phyloP scores from a whole-genome alignment of 306 rosid species.

The Phaseolus lunatus region DNA sequence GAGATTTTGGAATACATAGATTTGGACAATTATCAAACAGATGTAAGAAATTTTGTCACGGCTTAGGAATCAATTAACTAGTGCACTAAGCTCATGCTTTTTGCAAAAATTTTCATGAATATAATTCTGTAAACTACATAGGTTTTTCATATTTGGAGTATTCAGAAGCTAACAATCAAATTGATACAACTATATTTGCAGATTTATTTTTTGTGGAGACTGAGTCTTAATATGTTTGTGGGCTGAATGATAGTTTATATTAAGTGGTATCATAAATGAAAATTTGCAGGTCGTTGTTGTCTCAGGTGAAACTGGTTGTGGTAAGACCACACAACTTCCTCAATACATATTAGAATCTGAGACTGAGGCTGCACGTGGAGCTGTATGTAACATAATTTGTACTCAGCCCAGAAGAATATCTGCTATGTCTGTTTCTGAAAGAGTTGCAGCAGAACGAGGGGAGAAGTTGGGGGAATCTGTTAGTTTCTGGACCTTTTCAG shows the following conservation, averaged over 20 bases:
- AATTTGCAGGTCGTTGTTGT: slow-evolving; percentile 74
- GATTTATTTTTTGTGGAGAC: slow-evolving; percentile 36
- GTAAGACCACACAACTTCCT: slow-evolving; percentile 98
- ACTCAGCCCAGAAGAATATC: slow-evolving; percentile 99
- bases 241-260: slow-evolving; percentile 40
- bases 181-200: slow-evolving; percentile 23
- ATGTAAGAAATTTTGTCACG: slow-evolving; percentile 16
- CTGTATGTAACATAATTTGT: slow-evolving; percentile 83
- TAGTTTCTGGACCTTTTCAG: slow-evolving; percentile 55
- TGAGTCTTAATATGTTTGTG: slow-evolving; percentile 40
- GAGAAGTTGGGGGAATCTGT: slow-evolving; percentile 97
- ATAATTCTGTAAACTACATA: neutral
- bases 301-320: slow-evolving; percentile 99
- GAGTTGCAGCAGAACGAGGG: slow-evolving; percentile 96
- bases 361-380: slow-evolving; percentile 80
- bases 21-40: slow-evolving; percentile 11
- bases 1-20: slow-evolving; percentile 5
- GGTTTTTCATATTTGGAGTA: neutral
- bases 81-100: slow-evolving; percentile 1
- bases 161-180: slow-evolving; percentile 31
- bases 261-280: slow-evolving; percentile 39
- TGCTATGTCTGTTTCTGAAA: slow-evolving; percentile 98
- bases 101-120: slow-evolving; percentile 13
- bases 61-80: neutral
- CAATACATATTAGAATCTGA: slow-evolving; percentile 94